Evolutionary conservation across 805 yeast species (phyloP).

Genomic region (Ogataea paraovalis): DNA sequence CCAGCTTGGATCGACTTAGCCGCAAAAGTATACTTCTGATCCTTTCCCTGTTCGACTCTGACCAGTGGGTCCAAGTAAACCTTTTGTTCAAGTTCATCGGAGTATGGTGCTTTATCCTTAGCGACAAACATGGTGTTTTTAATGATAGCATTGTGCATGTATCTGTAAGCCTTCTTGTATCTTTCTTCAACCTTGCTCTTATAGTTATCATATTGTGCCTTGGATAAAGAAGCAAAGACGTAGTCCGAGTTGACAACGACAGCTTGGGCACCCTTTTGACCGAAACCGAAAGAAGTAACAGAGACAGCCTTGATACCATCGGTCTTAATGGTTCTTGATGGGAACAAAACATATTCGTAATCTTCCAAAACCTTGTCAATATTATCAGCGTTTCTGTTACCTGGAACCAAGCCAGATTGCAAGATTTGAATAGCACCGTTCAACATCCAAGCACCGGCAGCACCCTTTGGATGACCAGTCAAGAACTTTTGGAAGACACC

Average conservation of each 20-base stretch:
- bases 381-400: constrained; percentile 98
- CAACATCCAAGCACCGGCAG: constrained; percentile 99
- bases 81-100: constrained; percentile 78
- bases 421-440: constrained; percentile 95
- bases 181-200: constrained; percentile 67
- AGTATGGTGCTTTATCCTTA: constrained; percentile 91
- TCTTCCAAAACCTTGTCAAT: constrained; percentile 80
- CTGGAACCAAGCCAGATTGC: constrained; percentile 92
- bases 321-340: constrained; percentile 88
- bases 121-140: constrained; percentile 88
- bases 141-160: constrained; percentile 92
- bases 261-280: constrained; percentile 99
- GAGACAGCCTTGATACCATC: constrained; percentile 98
- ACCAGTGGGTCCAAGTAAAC: constrained; percentile 97
- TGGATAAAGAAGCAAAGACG: constrained; percentile 78
- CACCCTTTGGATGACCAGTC: constrained; percentile 99
- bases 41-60: constrained; percentile 46
- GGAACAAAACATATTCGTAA: constrained; percentile 86
- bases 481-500: constrained; percentile 99
- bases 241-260: constrained; percentile 89
- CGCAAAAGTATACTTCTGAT: constrained; percentile 42
- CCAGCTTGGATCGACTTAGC: constrained; percentile 47
- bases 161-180: constrained; percentile 86
- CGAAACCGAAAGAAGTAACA: constrained; percentile 96
- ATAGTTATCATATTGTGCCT: constrained; percentile 67